These are phyloP conservation scores for Bruguiera parviflora DNA, from an alignment of 345 rosid species.

Conservation along the genomic window DNA sequence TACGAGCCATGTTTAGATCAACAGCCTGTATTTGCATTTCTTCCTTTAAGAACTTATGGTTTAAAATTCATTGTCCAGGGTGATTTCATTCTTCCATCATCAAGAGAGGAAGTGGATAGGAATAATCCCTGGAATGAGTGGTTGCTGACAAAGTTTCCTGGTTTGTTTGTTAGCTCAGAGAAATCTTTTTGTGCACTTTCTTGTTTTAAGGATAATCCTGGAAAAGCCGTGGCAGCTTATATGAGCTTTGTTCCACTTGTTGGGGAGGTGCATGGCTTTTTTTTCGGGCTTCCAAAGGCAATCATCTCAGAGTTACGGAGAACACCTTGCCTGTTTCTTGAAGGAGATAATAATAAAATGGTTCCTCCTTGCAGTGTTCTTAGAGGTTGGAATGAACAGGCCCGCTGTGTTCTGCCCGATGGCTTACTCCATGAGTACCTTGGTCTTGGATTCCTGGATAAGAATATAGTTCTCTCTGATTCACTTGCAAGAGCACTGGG, in stretches of 20 bases:
- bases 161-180: constrained; percentile 68
- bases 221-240: constrained; percentile 73
- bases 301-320: constrained; percentile 57
- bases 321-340: constrained; percentile 71
- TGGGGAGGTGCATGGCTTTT: constrained; percentile 94
- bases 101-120: constrained; percentile 95
- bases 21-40: constrained; percentile 92
- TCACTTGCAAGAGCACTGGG: constrained; percentile 75
- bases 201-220: constrained; percentile 67
- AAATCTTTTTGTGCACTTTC: constrained; percentile 74
- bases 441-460: constrained; percentile 77
- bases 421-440: constrained; percentile 67
- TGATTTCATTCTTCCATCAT: constrained; percentile 94
- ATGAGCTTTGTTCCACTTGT: constrained; percentile 88
- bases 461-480: constrained; percentile 68
- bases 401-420: constrained; percentile 52
- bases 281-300: constrained; percentile 67
- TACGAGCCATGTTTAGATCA: constrained; percentile 56
- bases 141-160: constrained; percentile 73
- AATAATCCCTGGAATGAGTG: constrained; percentile 95
- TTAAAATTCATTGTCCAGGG: constrained; percentile 93
- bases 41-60: constrained; percentile 92
- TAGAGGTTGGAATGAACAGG: constrained; percentile 77
- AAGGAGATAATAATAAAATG: constrained; percentile 69
- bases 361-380: constrained; percentile 88